A percentile compares a stretch with the other conserved stretches of the same genome.
These are phyloP conservation scores for Yarrowia porcina DNA, from an alignment of 805 yeast genomes.

Conservation along the genomic window DNA sequence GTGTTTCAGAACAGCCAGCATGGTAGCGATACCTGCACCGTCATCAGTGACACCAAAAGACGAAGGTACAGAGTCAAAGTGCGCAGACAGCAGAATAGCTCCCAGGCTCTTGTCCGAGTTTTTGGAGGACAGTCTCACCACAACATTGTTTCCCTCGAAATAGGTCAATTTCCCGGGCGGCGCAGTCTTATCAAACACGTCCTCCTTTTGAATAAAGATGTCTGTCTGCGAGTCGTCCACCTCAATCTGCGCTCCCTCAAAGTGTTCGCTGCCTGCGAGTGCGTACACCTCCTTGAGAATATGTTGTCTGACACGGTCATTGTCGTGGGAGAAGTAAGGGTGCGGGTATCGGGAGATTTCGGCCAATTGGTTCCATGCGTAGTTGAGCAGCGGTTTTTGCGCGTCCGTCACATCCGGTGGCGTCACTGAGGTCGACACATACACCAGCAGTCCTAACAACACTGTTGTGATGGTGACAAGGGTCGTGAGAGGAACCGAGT, in stretches of 20 bases:
- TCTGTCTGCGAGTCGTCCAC: constrained; percentile 43
- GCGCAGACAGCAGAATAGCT: constrained; percentile 62
- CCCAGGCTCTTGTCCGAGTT: constrained; percentile 46
- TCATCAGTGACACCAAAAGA: constrained; percentile 88
- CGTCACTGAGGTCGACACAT: background rate
- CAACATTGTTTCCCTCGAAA: constrained; percentile 77
- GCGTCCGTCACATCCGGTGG: constrained; percentile 9
- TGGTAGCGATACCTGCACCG: constrained; percentile 81
- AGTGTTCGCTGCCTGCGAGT: constrained; percentile 35
- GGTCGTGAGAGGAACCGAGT: constrained; percentile 4
- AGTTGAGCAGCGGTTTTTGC: background rate
- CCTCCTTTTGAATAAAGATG: constrained; percentile 48
- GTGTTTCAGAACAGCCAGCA: constrained; percentile 65
- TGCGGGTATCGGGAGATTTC: constrained; percentile 63
- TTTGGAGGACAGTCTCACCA: constrained; percentile 52
- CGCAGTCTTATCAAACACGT: constrained; percentile 44
- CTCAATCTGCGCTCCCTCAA: constrained; percentile 42
- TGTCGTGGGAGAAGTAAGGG: constrained; percentile 74
- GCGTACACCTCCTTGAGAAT: constrained; percentile 46
- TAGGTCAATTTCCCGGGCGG: constrained; percentile 53
- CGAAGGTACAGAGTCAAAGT: constrained; percentile 85
- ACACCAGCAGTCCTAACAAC: constrained; percentile 3
- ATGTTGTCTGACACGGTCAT: constrained; percentile 72
- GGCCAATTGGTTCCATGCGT: constrained; percentile 72
- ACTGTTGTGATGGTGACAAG: background rate